Percentiles rank a stretch among this genome's conserved stretches.
phyloP scores from a whole-genome alignment of 2,329 filamentous ascomycete genomes.

The Penicillium sp. region DNA sequence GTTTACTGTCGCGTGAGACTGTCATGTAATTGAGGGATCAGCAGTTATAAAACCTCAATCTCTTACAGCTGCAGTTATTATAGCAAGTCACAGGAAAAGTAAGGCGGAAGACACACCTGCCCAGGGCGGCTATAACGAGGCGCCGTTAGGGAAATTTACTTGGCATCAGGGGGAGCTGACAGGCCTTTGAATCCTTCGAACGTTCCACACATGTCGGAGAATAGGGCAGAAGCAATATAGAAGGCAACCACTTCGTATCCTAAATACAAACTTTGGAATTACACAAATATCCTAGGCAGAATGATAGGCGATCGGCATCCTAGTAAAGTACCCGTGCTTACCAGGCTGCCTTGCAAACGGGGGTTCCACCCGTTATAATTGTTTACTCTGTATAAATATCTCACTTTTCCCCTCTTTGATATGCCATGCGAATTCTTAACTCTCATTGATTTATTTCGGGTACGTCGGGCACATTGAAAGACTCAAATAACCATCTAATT shows the following conservation, averaged over 20 bases:
- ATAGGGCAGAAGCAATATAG: too few relatives aligned
- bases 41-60: background rate
- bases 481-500: background rate
- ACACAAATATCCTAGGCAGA: too few relatives aligned
- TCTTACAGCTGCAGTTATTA: background rate
- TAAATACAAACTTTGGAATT: too few relatives aligned
- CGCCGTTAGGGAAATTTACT: background rate
- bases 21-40: background rate
- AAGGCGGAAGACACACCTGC: background rate
- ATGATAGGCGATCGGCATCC: too few relatives aligned
- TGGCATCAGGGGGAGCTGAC: too few relatives aligned
- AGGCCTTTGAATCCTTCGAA: too few relatives aligned
- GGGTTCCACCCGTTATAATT: too few relatives aligned
- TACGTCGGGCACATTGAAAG: background rate
- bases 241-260: too few relatives aligned
- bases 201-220: too few relatives aligned
- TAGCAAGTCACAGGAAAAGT: background rate
- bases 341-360: too few relatives aligned
- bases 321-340: too few relatives aligned
- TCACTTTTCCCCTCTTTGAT: background rate
- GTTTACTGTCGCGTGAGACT: background rate
- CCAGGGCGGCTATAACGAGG: background rate
- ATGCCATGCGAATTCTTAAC: background rate
- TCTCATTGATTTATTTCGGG: background rate
- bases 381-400: too few relatives aligned